Conservation (phyloP, 75 land plant genomes). For the Cunninghamia lanceolata region DNA sequence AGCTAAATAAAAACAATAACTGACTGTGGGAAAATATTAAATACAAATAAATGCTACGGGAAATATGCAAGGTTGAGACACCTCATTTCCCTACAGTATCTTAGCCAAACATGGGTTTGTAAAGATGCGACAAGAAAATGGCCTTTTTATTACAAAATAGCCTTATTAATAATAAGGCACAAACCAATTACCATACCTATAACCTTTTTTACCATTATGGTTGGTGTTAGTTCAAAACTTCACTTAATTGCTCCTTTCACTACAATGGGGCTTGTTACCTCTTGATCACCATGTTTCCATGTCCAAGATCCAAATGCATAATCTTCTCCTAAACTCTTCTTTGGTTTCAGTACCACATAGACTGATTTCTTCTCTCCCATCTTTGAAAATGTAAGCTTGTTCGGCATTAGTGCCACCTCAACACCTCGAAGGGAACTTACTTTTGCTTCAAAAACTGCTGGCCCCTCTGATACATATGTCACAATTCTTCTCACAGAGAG, state of each 20-base stretch:
- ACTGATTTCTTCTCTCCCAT: constrained; percentile 34
- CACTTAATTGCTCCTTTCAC: constrained; percentile 8
- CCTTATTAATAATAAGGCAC: background rate
- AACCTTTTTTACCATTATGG: background rate
- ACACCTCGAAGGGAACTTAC: constrained; percentile 34
- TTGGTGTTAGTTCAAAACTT: background rate
- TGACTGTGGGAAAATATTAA: too few relatives aligned
- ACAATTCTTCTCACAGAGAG: constrained; percentile 31
- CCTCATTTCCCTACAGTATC: too few relatives aligned
- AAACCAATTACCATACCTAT: background rate
- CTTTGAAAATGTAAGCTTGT: constrained; percentile 23
- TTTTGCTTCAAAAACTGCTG: constrained; percentile 26
- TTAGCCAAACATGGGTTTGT: too few relatives aligned
- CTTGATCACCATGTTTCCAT: constrained; percentile 60
- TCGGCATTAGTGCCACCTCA: constrained; percentile 35
- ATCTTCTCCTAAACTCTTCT: background rate
- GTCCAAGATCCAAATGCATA: constrained; percentile 49
- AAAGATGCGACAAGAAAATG: too few relatives aligned
- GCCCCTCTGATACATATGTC: constrained; percentile 56
- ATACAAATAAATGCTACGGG: too few relatives aligned
- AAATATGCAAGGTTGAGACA: too few relatives aligned
- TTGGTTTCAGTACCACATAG: constrained; percentile 20
- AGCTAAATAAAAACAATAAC: too few relatives aligned
- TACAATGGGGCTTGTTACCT: constrained; percentile 61
- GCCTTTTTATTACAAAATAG: too few relatives aligned